phyloP scores from a whole-genome alignment of 2,329 filamentous ascomycete species.

The Dactylellina parvicollis region DNA sequence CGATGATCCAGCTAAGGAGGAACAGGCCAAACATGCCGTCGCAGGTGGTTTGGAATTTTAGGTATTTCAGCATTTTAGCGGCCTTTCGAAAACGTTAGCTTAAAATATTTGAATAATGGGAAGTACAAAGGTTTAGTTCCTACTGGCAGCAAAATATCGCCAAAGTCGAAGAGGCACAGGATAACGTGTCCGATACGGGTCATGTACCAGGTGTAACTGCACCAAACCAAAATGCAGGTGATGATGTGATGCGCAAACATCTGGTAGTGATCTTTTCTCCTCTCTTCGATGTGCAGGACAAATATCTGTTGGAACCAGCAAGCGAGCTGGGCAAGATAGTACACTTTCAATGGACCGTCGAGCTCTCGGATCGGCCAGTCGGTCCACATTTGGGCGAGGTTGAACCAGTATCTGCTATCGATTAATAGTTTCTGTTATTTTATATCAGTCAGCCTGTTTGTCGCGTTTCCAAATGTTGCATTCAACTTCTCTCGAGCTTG shows the following conservation, averaged over 20 bases:
- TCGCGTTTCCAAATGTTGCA: neutral
- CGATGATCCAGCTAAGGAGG: conserved; percentile 82
- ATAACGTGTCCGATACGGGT: conserved; percentile 89
- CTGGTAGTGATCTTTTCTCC: conserved; percentile 92
- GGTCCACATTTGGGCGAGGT: conserved; percentile 81
- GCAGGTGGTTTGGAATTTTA: conserved; percentile 78
- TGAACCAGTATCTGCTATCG: conserved; percentile 79
- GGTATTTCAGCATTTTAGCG: conserved; percentile 93
- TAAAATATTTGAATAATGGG: conserved; percentile 1
- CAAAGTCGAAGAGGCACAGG: conserved; percentile 90
- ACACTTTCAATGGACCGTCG: conserved; percentile 79
- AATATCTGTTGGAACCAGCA: conserved; percentile 96
- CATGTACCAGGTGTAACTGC: conserved; percentile 86
- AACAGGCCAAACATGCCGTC: conserved; percentile 87
- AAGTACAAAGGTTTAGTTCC: conserved; percentile 59
- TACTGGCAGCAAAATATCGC: conserved; percentile 88
- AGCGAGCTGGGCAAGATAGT: conserved; percentile 87
- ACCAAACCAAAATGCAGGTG: conserved; percentile 80
- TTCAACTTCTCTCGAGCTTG: neutral
- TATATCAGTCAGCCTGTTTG: conserved; percentile 54
- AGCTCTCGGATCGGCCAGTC: conserved; percentile 84
- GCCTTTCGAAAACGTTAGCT: conserved; percentile 65
- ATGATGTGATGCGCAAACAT: conserved; percentile 96
- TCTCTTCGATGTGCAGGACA: conserved; percentile 92
- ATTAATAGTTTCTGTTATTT: conserved; percentile 76